Conservation (phyloP, 192 early-diverging fungal genomes). For the Umbelopsis sp. region DNA sequence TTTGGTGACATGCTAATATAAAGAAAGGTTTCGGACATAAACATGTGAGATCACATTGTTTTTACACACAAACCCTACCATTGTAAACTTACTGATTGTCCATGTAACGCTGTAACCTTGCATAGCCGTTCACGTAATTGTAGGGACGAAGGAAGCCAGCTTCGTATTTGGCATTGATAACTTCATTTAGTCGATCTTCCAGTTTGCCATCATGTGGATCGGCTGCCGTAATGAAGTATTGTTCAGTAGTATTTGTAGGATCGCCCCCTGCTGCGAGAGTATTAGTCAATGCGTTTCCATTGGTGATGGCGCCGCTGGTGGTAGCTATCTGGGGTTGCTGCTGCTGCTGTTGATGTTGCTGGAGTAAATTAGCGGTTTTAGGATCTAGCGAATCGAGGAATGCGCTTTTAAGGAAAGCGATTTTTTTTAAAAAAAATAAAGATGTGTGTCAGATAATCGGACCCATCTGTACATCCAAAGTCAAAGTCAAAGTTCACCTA, state of each 20-base stretch:
- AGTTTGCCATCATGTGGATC: slow-evolving; percentile 86
- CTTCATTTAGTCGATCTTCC: slow-evolving; percentile 87
- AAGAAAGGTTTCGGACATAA: background rate
- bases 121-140: slow-evolving; percentile 93
- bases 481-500: background rate
- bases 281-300: background rate
- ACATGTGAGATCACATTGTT: background rate
- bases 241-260: slow-evolving; percentile 66
- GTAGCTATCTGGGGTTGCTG: slow-evolving; percentile 13
- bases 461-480: background rate
- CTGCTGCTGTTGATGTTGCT: slow-evolving; percentile 21
- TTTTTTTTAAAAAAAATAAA: background rate
- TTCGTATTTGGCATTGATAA: slow-evolving; percentile 95
- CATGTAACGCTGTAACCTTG: slow-evolving; percentile 91
- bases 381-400: slow-evolving; percentile 13
- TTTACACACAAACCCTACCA: background rate
- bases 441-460: background rate
- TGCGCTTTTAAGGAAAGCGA: background rate
- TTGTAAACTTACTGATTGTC: slow-evolving; percentile 66
- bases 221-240: slow-evolving; percentile 91
- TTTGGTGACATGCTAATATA: slow-evolving; percentile 64
- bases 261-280: background rate
- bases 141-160: slow-evolving; percentile 95
- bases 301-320: background rate
- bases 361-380: slow-evolving; percentile 1